Evolutionary conservation across 495 filamentous ascomycete species (phyloP).

Genomic region (Entonaema liquescens): DNA sequence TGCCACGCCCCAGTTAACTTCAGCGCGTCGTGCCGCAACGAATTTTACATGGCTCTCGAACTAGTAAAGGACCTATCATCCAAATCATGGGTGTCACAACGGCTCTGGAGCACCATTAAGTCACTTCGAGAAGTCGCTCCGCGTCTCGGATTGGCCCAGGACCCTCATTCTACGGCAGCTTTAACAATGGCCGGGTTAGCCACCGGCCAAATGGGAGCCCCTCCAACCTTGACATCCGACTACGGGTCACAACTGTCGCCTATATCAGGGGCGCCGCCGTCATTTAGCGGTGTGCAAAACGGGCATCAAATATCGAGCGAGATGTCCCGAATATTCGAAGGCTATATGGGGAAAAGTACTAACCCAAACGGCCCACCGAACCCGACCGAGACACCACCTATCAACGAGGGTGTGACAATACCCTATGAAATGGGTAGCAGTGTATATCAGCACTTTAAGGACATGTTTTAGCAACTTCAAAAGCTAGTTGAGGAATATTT

Average conservation of each 20-base stretch:
- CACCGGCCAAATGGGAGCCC: conserved; percentile 33
- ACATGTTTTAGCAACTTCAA: conserved; percentile 39
- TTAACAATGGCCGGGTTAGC: conserved; percentile 48
- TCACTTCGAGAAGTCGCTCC: conserved; percentile 82
- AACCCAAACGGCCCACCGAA: conserved; percentile 20
- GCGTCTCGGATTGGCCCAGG: conserved; percentile 70
- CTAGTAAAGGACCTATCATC: conserved; percentile 81
- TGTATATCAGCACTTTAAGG: conserved; percentile 47
- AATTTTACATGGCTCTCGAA: conserved; percentile 88
- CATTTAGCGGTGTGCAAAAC: conserved; percentile 41
- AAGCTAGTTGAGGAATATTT: background rate
- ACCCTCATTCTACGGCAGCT: conserved; percentile 43
- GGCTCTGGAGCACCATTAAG: conserved; percentile 83
- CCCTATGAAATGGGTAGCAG: conserved; percentile 25
- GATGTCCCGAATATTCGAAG: conserved; percentile 58
- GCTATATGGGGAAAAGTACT: conserved; percentile 44
- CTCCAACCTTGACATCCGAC: conserved; percentile 18
- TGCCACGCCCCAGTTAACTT: conserved; percentile 83
- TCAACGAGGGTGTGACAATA: conserved; percentile 8
- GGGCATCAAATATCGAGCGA: conserved; percentile 55
- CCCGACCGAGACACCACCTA: conserved; percentile 1
- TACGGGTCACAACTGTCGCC: conserved; percentile 27
- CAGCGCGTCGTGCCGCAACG: conserved; percentile 74
- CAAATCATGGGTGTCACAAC: conserved; percentile 79
- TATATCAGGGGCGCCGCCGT: conserved; percentile 18